Conservation (phyloP, 345 rosid species). For the Viola odorata region DNA sequence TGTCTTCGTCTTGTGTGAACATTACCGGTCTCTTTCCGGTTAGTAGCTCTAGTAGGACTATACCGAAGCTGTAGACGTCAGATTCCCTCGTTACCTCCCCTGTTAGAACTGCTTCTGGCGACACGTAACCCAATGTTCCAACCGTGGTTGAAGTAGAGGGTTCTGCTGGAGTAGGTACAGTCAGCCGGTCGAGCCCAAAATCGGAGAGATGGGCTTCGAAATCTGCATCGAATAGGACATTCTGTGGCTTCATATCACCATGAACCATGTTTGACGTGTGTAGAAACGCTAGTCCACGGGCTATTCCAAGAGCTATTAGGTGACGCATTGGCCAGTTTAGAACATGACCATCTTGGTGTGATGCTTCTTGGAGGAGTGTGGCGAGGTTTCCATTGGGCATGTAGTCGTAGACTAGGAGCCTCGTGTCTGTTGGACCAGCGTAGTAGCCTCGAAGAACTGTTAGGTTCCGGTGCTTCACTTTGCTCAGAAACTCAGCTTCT, state of each 20-base stretch:
- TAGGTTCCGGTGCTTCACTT: constrained; percentile 77
- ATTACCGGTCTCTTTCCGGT: constrained; percentile 88
- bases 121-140: constrained; percentile 76
- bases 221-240: constrained; percentile 87
- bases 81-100: constrained; percentile 69
- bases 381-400: constrained; percentile 97
- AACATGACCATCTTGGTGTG: constrained; percentile 97
- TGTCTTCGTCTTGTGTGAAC: constrained; percentile 92
- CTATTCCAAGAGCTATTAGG: constrained; percentile 85
- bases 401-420: constrained; percentile 83
- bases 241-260: constrained; percentile 89
- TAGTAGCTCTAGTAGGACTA: constrained; percentile 73
- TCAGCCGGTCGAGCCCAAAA: constrained; percentile 68
- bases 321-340: constrained; percentile 99
- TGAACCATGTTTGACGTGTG: constrained; percentile 76
- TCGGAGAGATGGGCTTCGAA: constrained; percentile 94
- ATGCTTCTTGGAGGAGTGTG: constrained; percentile 91
- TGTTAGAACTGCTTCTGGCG: constrained; percentile 61
- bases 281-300: constrained; percentile 81
- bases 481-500: constrained; percentile 81
- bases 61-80: constrained; percentile 93
- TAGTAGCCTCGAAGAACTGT: constrained; percentile 90
- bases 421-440: constrained; percentile 68
- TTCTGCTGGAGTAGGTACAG: constrained; percentile 43
- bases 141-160: constrained; percentile 50